Evolutionary conservation across 1,139 yeast genomes (phyloP).

Genomic region (Candida glucosophila): DNA sequence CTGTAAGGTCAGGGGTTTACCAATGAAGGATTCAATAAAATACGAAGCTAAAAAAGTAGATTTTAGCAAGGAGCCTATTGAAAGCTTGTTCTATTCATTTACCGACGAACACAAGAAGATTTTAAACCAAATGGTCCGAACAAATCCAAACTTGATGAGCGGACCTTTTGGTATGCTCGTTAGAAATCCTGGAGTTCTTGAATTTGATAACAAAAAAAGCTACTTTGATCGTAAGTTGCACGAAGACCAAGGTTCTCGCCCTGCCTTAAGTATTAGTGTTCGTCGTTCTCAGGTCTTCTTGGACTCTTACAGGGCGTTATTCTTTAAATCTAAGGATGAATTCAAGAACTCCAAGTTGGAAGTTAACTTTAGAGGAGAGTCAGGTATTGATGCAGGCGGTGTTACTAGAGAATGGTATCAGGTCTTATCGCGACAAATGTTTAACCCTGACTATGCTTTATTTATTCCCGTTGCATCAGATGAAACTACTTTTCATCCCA

Average conservation of each 20-base stretch:
- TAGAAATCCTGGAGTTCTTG: constrained; percentile 81
- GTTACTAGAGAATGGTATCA: constrained; percentile 97
- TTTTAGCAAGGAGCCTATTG: constrained; percentile 69
- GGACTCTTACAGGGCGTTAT: constrained; percentile 80
- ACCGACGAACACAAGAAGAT: constrained; percentile 88
- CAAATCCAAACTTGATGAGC: constrained; percentile 89
- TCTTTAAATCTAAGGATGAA: constrained; percentile 72
- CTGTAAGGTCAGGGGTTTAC: constrained; percentile 60
- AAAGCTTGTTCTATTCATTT: constrained; percentile 72
- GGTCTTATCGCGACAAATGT: constrained; percentile 88
- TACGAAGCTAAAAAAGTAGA: constrained; percentile 56
- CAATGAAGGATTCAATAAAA: constrained; percentile 49
- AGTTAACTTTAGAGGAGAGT: constrained; percentile 82
- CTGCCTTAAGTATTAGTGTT: constrained; percentile 54
- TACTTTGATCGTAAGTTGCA: constrained; percentile 74
- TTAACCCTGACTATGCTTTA: constrained; percentile 91
- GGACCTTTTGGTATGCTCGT: constrained; percentile 93
- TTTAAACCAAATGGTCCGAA: constrained; percentile 84
- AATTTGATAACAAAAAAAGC: constrained; percentile 88
- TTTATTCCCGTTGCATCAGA: constrained; percentile 91
- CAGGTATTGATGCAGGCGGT: constrained; percentile 98
- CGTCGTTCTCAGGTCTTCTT: constrained; percentile 87
- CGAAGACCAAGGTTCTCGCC: constrained; percentile 31
- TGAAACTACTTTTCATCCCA: constrained; percentile 92
- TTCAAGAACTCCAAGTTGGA: constrained; percentile 69